Conservation (phyloP, 2,329 filamentous ascomycete species). For the Hortaea sp. region DNA sequence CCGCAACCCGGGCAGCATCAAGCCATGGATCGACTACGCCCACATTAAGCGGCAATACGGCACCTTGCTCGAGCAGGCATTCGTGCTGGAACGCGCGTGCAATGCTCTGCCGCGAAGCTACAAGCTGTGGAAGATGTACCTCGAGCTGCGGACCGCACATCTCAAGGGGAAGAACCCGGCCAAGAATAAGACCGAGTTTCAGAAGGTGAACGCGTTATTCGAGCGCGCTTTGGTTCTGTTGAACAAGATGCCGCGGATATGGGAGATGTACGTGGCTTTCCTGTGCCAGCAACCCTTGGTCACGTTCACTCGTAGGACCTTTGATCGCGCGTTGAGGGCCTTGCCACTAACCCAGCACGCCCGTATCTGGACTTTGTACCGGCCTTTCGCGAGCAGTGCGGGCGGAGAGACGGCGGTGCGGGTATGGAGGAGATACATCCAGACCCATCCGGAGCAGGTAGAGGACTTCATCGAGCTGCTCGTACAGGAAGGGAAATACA, state of each 20-base stretch:
- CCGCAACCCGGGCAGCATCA: constrained; percentile 73
- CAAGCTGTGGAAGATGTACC: constrained; percentile 98
- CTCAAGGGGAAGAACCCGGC: constrained; percentile 68
- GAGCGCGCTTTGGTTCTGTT: constrained; percentile 85
- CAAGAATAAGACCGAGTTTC: constrained; percentile 67
- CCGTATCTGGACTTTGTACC: constrained; percentile 86
- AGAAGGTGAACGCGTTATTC: constrained; percentile 90
- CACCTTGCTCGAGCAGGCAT: constrained; percentile 73
- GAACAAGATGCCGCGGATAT: constrained; percentile 98
- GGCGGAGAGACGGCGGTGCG: constrained; percentile 83
- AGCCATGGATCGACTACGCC: constrained; percentile 92
- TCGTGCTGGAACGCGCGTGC: constrained; percentile 82
- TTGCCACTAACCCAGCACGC: constrained; percentile 92
- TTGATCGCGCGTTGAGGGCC: constrained; percentile 84
- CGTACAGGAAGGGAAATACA: constrained; percentile 70
- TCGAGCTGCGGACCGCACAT: constrained; percentile 65
- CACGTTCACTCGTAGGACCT: constrained; percentile 74
- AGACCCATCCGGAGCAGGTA: constrained; percentile 87
- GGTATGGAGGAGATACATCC: constrained; percentile 93
- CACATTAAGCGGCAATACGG: constrained; percentile 85
- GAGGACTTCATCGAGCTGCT: constrained; percentile 93
- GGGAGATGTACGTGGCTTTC: constrained; percentile 95
- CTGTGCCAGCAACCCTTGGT: constrained; percentile 85
- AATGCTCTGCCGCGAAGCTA: constrained; percentile 84
- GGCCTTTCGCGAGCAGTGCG: constrained; percentile 81